Conservation (phyloP, 371 early-diverging fungal species). For the Syncephalastrum monosporum region DNA sequence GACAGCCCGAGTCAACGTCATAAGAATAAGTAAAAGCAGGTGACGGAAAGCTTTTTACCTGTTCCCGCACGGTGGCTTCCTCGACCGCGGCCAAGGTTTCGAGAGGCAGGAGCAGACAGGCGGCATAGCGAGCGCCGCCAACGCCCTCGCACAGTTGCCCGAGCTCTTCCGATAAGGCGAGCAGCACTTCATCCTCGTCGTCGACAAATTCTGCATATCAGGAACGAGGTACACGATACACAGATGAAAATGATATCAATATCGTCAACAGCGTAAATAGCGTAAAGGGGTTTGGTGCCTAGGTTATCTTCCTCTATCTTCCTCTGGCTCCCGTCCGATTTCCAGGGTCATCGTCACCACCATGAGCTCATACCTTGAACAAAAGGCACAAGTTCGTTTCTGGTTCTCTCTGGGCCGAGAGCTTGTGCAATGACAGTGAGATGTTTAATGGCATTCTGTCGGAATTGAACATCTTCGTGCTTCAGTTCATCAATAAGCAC, state of each 20-base stretch:
- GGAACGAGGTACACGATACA: neutral
- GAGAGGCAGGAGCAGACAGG: slow-evolving; percentile 81
- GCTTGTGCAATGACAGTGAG: slow-evolving; percentile 92
- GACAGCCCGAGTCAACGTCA: slow-evolving; percentile 20
- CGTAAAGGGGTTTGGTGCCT: neutral
- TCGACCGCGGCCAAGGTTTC: slow-evolving; percentile 95
- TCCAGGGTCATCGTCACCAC: neutral
- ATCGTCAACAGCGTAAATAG: too few species aligned
- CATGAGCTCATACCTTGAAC: slow-evolving; percentile 73
- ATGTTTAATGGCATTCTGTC: slow-evolving; percentile 88
- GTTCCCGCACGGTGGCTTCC: slow-evolving; percentile 93
- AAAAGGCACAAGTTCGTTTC: slow-evolving; percentile 94
- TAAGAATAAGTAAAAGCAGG: neutral
- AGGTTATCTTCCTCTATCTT: too few species aligned
- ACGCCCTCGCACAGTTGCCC: slow-evolving; percentile 88
- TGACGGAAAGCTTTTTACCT: slow-evolving; percentile 55
- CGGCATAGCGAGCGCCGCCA: slow-evolving; percentile 84
- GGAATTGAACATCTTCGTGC: slow-evolving; percentile 90
- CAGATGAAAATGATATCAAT: too few species aligned
- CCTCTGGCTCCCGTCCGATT: neutral
- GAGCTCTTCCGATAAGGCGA: slow-evolving; percentile 91
- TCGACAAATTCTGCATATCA: slow-evolving; percentile 84
- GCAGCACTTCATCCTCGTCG: slow-evolving; percentile 97
- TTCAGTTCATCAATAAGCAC: slow-evolving; percentile 95
- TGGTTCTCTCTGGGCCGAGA: slow-evolving; percentile 90